These are phyloP conservation scores for Calonectria montana DNA, from an alignment of 2,329 filamentous ascomycete genomes.

Conservation along the genomic window DNA sequence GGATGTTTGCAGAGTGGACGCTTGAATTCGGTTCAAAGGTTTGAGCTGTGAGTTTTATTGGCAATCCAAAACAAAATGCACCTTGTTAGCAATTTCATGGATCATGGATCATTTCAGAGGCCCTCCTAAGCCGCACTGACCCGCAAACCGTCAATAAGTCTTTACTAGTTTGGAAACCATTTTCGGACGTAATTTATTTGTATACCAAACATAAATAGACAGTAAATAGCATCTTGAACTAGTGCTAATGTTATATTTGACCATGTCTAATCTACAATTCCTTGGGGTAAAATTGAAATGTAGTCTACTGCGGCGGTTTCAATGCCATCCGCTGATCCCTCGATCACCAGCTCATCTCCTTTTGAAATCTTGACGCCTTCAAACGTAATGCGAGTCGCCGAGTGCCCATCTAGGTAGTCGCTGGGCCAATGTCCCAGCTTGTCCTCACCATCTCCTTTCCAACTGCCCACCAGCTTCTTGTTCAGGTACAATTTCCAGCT, in stretches of 20 bases:
- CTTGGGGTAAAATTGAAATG: slow-evolving; percentile 66
- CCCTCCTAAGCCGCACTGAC: too few species aligned
- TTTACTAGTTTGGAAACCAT: too few species aligned
- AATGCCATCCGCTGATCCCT: slow-evolving; percentile 67
- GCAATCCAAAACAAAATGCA: too few species aligned
- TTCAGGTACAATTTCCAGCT: slow-evolving; percentile 67
- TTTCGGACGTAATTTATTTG: neutral
- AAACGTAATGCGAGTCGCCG: slow-evolving; percentile 72
- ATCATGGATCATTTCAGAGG: too few species aligned
- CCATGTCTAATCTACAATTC: neutral
- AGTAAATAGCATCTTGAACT: neutral
- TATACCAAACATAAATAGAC: neutral
- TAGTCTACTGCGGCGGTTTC: slow-evolving; percentile 78
- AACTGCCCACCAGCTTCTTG: slow-evolving; percentile 63
- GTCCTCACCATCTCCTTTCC: slow-evolving; percentile 71
- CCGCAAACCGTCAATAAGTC: too few species aligned
- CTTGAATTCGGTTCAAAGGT: neutral
- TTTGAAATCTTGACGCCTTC: slow-evolving; percentile 58
- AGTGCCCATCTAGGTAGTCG: slow-evolving; percentile 72
- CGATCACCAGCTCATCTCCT: slow-evolving; percentile 65
- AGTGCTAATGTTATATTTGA: neutral
- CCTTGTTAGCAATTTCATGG: too few species aligned
- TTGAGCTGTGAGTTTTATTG: neutral
- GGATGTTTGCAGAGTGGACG: slow-evolving; percentile 20
- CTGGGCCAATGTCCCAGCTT: slow-evolving; percentile 69